Evolutionary conservation across 306 rosid genomes (phyloP).

Genomic region (Begonia peltatifolia): DNA sequence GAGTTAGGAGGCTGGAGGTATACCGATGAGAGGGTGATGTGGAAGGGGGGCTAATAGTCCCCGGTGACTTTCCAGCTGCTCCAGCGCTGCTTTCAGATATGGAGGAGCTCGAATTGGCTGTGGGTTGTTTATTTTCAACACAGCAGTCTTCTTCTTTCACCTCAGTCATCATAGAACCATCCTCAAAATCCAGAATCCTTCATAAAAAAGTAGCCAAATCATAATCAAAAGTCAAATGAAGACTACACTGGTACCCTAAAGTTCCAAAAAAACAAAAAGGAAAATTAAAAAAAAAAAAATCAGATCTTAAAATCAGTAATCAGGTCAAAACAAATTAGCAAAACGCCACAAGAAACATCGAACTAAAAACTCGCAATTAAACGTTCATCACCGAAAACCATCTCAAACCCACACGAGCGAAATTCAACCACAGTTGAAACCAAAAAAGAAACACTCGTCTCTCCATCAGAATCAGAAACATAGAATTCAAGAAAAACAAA

Average conservation of each 20-base stretch:
- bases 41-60: conserved; percentile 48
- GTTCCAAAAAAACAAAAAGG: conserved; percentile 17
- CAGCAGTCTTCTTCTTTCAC: conserved; percentile 62
- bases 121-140: conserved; percentile 80
- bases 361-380: neutral
- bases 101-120: conserved; percentile 74
- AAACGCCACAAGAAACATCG: conserved; percentile 7
- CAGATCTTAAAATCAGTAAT: conserved; percentile 52
- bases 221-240: conserved; percentile 7
- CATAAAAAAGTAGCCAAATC: conserved; percentile 3
- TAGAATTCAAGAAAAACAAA: conserved; percentile 12
- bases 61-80: conserved; percentile 56
- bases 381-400: neutral
- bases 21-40: conserved; percentile 68
- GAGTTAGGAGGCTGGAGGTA: neutral
- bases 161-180: conserved; percentile 45
- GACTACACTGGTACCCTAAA: conserved; percentile 13
- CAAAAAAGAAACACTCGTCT: neutral
- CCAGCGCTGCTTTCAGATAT: conserved; percentile 67
- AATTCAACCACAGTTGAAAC: neutral
- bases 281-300: conserved; percentile 28
- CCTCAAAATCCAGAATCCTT: conserved; percentile 33
- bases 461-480: neutral
- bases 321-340: conserved; percentile 26
- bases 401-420: neutral